phyloP scores from a whole-genome alignment of 1,284 basidiomycete species.

The Xerocomus minutiporus region DNA sequence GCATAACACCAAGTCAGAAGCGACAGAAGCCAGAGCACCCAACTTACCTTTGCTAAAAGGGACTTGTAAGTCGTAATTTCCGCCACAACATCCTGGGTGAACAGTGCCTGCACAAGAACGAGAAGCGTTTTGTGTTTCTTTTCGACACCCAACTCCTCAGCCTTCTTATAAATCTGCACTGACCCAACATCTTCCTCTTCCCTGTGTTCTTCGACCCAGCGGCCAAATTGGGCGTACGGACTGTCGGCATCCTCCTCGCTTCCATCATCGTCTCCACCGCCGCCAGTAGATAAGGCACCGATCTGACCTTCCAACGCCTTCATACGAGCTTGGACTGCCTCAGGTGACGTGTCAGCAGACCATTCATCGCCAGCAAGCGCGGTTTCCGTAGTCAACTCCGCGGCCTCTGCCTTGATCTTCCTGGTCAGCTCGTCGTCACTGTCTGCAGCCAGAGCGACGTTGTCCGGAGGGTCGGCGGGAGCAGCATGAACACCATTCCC shows the following conservation, averaged over 20 bases:
- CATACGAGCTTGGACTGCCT: conserved; percentile 85
- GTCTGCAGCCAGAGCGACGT: conserved; percentile 45
- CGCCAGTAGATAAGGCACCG: conserved; percentile 35
- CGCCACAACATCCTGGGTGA: conserved; percentile 70
- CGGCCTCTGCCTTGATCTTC: conserved; percentile 85
- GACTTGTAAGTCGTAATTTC: conserved; percentile 74
- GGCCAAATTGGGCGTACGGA: conserved; percentile 81
- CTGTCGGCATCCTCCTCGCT: conserved; percentile 86
- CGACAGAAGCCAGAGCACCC: not conserved
- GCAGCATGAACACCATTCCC: conserved; percentile 41
- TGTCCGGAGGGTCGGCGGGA: conserved; percentile 23
- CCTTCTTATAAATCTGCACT: conserved; percentile 81
- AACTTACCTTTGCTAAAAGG: conserved; percentile 76
- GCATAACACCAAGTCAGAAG: conserved; percentile 6
- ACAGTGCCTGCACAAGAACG: conserved; percentile 84
- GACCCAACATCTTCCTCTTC: conserved; percentile 48
- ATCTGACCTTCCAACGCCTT: conserved; percentile 72
- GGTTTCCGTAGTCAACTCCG: conserved; percentile 62
- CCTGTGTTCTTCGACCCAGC: conserved; percentile 83
- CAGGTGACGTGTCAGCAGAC: conserved; percentile 89
- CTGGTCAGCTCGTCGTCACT: conserved; percentile 80
- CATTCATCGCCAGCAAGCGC: conserved; percentile 72
- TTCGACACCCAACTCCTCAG: conserved; percentile 88
- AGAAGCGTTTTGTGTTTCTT: conserved; percentile 94
- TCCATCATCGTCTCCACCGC: conserved; percentile 63